Conservation (phyloP, 139 green algal species). For the Tetradesmus obliquus region DNA sequence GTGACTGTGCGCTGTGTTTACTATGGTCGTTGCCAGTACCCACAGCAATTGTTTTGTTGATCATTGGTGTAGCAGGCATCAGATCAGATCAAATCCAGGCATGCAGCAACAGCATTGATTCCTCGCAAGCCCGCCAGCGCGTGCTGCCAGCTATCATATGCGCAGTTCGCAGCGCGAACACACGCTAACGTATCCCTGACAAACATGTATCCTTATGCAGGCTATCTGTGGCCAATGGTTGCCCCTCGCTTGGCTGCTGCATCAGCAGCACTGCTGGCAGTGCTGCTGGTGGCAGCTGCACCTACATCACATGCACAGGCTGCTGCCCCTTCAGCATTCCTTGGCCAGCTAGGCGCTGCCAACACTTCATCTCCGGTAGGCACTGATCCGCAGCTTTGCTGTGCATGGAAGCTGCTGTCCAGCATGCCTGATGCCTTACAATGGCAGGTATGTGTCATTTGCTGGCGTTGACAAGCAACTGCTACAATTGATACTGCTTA, state of each 20-base stretch:
- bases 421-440: background rate
- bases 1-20: background rate
- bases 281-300: constrained; percentile 7
- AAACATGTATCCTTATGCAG: background rate
- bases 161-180: too few relatives aligned
- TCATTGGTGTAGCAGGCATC: too few relatives aligned
- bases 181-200: background rate
- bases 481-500: too few relatives aligned
- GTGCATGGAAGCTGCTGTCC: background rate
- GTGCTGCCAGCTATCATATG: background rate
- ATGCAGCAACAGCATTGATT: background rate
- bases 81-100: too few relatives aligned
- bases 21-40: too few relatives aligned
- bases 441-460: background rate
- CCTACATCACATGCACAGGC: constrained; percentile 1
- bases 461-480: background rate
- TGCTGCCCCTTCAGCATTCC: constrained; percentile 25
- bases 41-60: too few relatives aligned
- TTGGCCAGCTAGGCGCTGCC: constrained; percentile 15
- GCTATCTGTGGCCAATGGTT: background rate
- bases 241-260: background rate
- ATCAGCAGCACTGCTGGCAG: background rate
- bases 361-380: background rate
- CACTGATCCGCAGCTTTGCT: background rate
- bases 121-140: background rate